Evolutionary conservation across 371 early-diverging fungal species (phyloP).

Genomic region (Parasitella parasitica): DNA sequence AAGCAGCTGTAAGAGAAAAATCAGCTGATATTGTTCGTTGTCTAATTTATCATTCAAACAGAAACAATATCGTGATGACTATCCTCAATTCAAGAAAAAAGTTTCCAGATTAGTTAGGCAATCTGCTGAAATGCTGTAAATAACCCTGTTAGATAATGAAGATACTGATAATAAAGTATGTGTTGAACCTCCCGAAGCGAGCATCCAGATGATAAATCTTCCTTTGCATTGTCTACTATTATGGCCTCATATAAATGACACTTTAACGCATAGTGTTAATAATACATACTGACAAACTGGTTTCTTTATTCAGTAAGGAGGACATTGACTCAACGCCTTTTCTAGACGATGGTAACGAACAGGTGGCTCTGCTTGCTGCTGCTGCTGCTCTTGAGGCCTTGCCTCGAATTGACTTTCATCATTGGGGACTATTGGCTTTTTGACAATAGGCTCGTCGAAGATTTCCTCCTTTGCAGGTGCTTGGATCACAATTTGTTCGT

Average conservation of each 20-base stretch:
- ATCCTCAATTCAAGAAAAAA: conserved; percentile 71
- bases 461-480: neutral
- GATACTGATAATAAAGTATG: neutral
- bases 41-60: conserved; percentile 17
- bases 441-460: neutral
- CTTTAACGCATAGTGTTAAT: too few relatives aligned
- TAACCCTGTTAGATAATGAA: neutral
- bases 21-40: neutral
- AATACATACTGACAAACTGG: too few relatives aligned
- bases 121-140: conserved; percentile 47
- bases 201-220: too few relatives aligned
- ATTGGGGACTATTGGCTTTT: neutral
- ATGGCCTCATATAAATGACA: too few relatives aligned
- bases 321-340: neutral
- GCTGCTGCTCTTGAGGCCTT: neutral
- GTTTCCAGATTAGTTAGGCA: conserved; percentile 71
- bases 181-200: too few relatives aligned
- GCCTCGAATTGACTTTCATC: neutral
- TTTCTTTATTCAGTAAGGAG: neutral
- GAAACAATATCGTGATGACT: conserved; percentile 76
- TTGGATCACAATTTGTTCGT: neutral
- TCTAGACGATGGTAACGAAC: neutral
- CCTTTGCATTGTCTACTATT: too few relatives aligned
- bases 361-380: neutral
- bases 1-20: conserved; percentile 73